phyloP scores from a whole-genome alignment of 305 asterid species.

The Ajuga reptans region DNA sequence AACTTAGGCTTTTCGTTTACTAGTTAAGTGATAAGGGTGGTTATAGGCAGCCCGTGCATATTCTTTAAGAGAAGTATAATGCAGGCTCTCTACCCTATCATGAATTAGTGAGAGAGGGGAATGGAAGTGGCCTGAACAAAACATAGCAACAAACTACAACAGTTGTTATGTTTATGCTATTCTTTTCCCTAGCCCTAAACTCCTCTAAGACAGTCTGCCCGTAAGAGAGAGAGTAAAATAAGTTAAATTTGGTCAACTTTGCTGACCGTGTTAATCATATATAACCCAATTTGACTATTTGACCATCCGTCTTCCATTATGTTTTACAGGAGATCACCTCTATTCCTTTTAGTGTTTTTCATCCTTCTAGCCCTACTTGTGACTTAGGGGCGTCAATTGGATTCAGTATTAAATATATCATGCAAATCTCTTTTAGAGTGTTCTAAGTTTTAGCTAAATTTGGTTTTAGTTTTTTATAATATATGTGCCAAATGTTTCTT shows the following conservation, averaged over 20 bases:
- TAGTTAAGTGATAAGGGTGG: background rate
- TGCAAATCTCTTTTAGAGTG: background rate
- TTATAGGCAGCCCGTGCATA: background rate
- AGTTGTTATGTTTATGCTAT: background rate
- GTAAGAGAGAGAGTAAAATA: too few relatives aligned
- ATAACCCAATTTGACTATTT: too few relatives aligned
- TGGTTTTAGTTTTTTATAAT: too few relatives aligned
- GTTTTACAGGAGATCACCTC: background rate
- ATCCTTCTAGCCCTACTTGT: background rate
- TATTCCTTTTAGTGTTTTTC: background rate
- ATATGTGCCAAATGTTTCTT: too few relatives aligned
- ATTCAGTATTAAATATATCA: background rate
- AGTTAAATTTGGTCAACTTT: too few relatives aligned
- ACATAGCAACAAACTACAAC: too few relatives aligned
- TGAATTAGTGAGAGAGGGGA: background rate
- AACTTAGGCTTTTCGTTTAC: background rate
- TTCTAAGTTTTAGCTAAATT: too few relatives aligned
- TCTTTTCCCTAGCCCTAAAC: too few relatives aligned
- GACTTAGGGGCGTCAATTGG: background rate
- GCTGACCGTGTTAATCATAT: too few relatives aligned
- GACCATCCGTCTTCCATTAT: too few relatives aligned
- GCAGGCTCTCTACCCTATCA: background rate
- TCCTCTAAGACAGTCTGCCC: too few relatives aligned
- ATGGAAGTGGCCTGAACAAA: background rate
- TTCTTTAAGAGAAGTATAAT: background rate